These are phyloP conservation scores for Penicillium sp. DNA, from an alignment of 2,329 filamentous ascomycete species.

Conservation along the genomic window DNA sequence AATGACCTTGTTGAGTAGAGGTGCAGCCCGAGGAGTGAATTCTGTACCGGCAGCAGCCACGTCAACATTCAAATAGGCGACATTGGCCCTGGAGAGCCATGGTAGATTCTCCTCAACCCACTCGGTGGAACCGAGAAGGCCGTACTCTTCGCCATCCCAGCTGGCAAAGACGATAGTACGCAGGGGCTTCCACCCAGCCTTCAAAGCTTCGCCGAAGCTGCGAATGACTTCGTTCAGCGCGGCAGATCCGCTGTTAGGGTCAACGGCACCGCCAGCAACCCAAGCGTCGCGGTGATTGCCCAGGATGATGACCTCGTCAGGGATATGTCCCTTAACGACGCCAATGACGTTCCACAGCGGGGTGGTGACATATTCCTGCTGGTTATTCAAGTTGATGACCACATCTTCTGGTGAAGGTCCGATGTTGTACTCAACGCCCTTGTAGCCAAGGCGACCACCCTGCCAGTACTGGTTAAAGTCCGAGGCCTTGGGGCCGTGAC, in stretches of 20 bases:
- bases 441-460: slow-evolving; percentile 68
- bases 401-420: slow-evolving; percentile 72
- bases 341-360: slow-evolving; percentile 90
- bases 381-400: slow-evolving; percentile 68
- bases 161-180: slow-evolving; percentile 89
- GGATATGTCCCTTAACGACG: slow-evolving; percentile 78
- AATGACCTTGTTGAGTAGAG: slow-evolving; percentile 69
- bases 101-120: slow-evolving; percentile 88
- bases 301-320: slow-evolving; percentile 79
- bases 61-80: slow-evolving; percentile 85
- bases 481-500: slow-evolving; percentile 71
- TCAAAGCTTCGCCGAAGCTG: slow-evolving; percentile 66
- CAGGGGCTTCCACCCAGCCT: slow-evolving; percentile 74
- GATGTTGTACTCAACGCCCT: slow-evolving; percentile 78
- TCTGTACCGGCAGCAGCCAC: slow-evolving; percentile 62
- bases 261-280: slow-evolving; percentile 77
- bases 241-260: slow-evolving; percentile 78
- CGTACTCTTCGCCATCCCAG: slow-evolving; percentile 82
- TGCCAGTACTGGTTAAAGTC: slow-evolving; percentile 71
- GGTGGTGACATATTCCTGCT: slow-evolving; percentile 76
- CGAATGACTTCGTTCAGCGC: slow-evolving; percentile 73
- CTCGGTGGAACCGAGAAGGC: slow-evolving; percentile 78
- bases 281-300: slow-evolving; percentile 93
- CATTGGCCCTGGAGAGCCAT: slow-evolving; percentile 67
- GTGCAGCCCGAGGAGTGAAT: slow-evolving; percentile 65